phyloP scores from a whole-genome alignment of 108 stramenopile species.

The Asterionellopsis glacialis region DNA sequence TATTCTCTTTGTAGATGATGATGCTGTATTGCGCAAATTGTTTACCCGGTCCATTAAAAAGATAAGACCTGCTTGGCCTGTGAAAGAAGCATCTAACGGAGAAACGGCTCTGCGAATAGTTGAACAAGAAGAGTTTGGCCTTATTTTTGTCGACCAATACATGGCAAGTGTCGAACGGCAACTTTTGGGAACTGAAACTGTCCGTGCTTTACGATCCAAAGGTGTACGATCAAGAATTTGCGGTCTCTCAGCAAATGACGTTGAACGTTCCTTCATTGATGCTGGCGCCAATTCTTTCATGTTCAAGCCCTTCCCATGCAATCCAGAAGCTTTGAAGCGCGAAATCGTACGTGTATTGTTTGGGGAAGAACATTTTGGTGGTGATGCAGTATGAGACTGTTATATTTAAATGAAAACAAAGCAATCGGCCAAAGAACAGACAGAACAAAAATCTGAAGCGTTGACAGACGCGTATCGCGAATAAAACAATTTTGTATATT shows the following conservation, averaged over 20 bases:
- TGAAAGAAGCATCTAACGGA: constrained; percentile 40
- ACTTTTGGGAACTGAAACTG: constrained; percentile 57
- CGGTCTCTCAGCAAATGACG: constrained; percentile 55
- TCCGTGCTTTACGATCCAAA: constrained; percentile 25
- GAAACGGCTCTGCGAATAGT: constrained; percentile 24
- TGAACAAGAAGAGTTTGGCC: constrained; percentile 17
- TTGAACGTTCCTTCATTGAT: constrained; percentile 34
- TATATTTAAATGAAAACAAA: too few species aligned
- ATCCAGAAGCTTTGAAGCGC: constrained; percentile 12
- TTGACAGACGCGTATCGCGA: too few species aligned
- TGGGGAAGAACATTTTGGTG: background rate
- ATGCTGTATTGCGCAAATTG: constrained; percentile 44
- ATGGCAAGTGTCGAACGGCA: constrained; percentile 57
- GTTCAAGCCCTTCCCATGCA: constrained; percentile 58
- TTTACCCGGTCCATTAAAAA: constrained; percentile 29
- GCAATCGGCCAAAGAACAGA: too few species aligned
- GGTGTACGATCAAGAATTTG: constrained; percentile 38
- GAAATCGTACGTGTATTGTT: constrained; percentile 13
- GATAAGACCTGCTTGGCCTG: constrained; percentile 31
- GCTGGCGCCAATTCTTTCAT: constrained; percentile 46
- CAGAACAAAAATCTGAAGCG: too few species aligned
- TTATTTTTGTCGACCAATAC: constrained; percentile 38
- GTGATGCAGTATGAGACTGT: too few species aligned
- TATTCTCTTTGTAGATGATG: constrained; percentile 54
- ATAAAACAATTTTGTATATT: too few species aligned